These are phyloP conservation scores for Pelargonium exstipulatum DNA, from an alignment of 441 rosid genomes.

Conservation along the genomic window DNA sequence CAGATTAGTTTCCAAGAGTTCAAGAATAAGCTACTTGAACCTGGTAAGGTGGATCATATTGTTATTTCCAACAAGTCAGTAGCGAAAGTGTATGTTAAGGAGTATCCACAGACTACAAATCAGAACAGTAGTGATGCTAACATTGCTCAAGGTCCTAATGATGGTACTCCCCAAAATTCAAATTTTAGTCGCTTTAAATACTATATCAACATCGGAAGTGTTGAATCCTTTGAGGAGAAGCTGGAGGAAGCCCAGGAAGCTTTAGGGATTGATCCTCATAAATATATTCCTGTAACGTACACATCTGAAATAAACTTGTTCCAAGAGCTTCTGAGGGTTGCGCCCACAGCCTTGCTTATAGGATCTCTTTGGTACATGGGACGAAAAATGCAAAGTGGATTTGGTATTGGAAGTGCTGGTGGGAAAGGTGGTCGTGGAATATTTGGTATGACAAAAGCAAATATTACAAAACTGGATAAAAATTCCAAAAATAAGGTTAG, in stretches of 20 bases:
- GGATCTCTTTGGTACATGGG: slow-evolving; percentile 45
- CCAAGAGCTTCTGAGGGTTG: slow-evolving; percentile 43
- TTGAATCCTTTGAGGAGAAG: slow-evolving; percentile 66
- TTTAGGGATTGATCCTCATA: slow-evolving; percentile 45
- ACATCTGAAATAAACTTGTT: slow-evolving; percentile 43
- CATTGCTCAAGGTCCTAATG: slow-evolving; percentile 24
- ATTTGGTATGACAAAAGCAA: slow-evolving; percentile 56
- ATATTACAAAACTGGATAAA: slow-evolving; percentile 51
- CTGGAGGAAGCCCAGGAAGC: slow-evolving; percentile 59
- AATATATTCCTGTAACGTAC: slow-evolving; percentile 49
- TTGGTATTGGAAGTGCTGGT: slow-evolving; percentile 57
- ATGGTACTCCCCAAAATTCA: slow-evolving; percentile 24
- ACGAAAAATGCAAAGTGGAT: slow-evolving; percentile 41
- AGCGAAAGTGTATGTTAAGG: slow-evolving; percentile 53
- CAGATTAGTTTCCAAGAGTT: slow-evolving; percentile 76
- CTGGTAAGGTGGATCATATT: slow-evolving; percentile 54
- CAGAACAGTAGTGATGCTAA: slow-evolving; percentile 30
- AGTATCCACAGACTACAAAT: slow-evolving; percentile 23
- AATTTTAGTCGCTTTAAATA: slow-evolving; percentile 38
- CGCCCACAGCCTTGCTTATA: slow-evolving; percentile 42
- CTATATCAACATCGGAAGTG: slow-evolving; percentile 50
- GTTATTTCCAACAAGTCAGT: slow-evolving; percentile 60
- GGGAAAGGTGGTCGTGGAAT: slow-evolving; percentile 54
- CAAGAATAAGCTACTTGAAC: slow-evolving; percentile 63
- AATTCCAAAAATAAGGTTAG: slow-evolving; percentile 56